phyloP scores from a whole-genome alignment of 257 asterid species.

The Plantago ovata region DNA sequence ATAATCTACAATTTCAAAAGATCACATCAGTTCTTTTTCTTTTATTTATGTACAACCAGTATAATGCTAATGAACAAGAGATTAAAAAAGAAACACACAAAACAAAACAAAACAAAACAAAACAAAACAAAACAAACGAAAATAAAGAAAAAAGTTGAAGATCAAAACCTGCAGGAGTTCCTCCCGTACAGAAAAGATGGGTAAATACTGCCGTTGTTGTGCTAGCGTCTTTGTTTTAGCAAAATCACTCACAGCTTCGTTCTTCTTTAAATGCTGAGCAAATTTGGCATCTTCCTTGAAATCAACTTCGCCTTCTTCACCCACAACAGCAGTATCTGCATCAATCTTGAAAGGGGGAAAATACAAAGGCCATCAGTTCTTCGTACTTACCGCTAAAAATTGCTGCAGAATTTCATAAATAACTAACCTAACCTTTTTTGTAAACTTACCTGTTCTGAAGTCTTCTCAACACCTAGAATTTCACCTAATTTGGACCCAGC shows the following conservation, averaged over 20 bases:
- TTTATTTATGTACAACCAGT: too few relatives aligned
- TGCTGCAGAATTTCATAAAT: not conserved
- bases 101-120: not conserved
- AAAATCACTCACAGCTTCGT: constrained; percentile 76
- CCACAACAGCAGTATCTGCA: constrained; percentile 95
- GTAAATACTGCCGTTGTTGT: constrained; percentile 86
- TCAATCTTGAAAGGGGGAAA: constrained; percentile 61
- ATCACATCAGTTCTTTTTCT: not conserved
- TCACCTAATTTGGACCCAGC: constrained; percentile 96
- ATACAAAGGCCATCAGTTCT: constrained; percentile 17
- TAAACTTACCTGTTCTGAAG: constrained; percentile 73
- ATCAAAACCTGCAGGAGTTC: constrained; percentile 84
- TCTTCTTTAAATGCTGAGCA: constrained; percentile 86
- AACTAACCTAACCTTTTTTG: constrained; percentile 5
- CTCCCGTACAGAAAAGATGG: constrained; percentile 91
- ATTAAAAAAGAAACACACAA: not conserved
- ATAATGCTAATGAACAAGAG: too few relatives aligned
- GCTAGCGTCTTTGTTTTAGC: constrained; percentile 69
- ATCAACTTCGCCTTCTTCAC: constrained; percentile 96
- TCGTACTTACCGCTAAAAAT: too few relatives aligned
- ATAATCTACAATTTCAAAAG: constrained; percentile 50
- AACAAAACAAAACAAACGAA: not conserved
- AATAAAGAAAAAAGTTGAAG: constrained; percentile 11
- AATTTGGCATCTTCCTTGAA: constrained; percentile 91
- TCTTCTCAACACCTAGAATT: constrained; percentile 94